Conservation (phyloP, 176 grass and related monocot genomes). For the Elymus sibiricus region DNA sequence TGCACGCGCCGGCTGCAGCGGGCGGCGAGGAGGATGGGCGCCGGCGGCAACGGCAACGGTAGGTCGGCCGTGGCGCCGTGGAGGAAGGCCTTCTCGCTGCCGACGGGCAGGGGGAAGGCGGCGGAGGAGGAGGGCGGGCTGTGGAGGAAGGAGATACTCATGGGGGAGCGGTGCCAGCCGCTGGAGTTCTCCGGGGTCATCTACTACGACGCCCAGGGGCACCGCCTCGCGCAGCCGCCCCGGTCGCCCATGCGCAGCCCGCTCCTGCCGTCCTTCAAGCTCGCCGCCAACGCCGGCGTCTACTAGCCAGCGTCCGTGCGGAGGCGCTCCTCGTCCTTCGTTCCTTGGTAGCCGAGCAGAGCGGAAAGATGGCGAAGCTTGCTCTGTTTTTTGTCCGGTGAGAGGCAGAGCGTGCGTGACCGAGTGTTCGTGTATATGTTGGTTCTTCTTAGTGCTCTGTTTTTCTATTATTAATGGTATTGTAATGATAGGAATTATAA, state of each 20-base stretch:
- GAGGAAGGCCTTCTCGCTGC: conserved; percentile 30
- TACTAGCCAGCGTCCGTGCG: background rate
- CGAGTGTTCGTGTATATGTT: background rate
- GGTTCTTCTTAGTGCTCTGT: background rate
- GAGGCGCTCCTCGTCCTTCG: background rate
- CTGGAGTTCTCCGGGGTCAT: conserved; percentile 85
- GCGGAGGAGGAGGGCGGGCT: conserved; percentile 29
- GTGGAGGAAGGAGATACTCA: conserved; percentile 72
- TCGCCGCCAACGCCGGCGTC: background rate
- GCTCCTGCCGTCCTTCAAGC: conserved; percentile 22
- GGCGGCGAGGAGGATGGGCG: conserved; percentile 37
- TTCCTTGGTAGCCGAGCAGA: background rate
- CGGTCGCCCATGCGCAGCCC: conserved; percentile 79
- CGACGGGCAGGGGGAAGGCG: background rate
- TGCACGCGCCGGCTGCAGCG: conserved; percentile 49
- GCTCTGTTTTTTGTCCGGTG: conserved; percentile 15
- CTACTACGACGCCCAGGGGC: conserved; percentile 77
- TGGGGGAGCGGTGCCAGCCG: conserved; percentile 82
- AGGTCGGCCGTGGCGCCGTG: conserved; percentile 16
- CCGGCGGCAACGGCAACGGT: background rate
- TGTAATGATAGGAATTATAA: conserved; percentile 18
- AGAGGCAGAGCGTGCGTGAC: background rate
- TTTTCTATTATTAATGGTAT: background rate
- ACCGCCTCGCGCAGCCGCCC: conserved; percentile 46
- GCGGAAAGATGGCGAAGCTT: background rate